Conservation (phyloP, 768 basidiomycete genomes). For the Phaeotremella fagi region DNA sequence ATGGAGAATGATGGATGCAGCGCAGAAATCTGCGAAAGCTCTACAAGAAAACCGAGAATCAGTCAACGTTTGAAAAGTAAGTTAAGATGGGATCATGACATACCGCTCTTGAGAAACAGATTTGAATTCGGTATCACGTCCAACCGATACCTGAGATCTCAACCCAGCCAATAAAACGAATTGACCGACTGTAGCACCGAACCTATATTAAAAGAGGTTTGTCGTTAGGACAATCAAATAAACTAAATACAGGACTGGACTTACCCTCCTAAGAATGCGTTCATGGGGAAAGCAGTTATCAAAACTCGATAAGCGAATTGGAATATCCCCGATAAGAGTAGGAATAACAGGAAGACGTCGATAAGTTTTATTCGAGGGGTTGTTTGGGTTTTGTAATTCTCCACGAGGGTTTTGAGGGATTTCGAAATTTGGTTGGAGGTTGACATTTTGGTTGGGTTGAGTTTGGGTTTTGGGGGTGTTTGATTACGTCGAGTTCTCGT, state of each 20-base stretch:
- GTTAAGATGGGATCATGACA: conserved; percentile 37
- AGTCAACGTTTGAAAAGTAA: background rate
- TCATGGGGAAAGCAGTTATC: conserved; percentile 91
- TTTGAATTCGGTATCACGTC: conserved; percentile 58
- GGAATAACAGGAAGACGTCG: conserved; percentile 85
- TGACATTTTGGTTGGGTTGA: background rate
- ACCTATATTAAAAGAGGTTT: conserved; percentile 54
- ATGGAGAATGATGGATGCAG: conserved; percentile 92
- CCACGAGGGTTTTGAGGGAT: conserved; percentile 32
- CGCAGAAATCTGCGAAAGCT: conserved; percentile 92
- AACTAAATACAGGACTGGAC: conserved; percentile 37
- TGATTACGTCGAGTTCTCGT: too few species aligned
- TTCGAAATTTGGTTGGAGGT: conserved; percentile 15
- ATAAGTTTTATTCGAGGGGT: conserved; percentile 84
- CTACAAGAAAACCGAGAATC: conserved; percentile 50
- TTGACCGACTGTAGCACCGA: conserved; percentile 88
- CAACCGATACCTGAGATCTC: conserved; percentile 83
- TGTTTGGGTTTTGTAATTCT: conserved; percentile 65
- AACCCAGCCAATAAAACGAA: conserved; percentile 92
- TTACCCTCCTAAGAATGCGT: conserved; percentile 93
- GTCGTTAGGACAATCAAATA: background rate
- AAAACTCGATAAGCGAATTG: conserved; percentile 90
- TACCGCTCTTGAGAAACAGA: conserved; percentile 90
- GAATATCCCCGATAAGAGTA: conserved; percentile 80
- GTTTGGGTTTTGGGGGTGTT: background rate